A percentile compares a stretch with the other conserved stretches of the same genome.
Conservation (phyloP, 1,284 basidiomycete species). For the Neotropicomus parvogracilis region DNA sequence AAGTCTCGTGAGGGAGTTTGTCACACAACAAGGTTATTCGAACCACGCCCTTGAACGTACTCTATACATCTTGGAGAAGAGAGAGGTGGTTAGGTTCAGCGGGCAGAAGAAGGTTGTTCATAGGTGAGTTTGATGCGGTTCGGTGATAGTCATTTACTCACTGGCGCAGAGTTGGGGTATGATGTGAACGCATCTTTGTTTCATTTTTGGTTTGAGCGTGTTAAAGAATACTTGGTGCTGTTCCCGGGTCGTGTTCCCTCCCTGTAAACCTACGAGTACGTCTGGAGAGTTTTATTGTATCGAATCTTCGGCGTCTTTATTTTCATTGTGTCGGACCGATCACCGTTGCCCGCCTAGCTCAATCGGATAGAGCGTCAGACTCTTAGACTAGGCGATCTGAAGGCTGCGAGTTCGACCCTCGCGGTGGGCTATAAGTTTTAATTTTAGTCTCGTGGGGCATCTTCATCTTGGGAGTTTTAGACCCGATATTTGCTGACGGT, state of each 20-base stretch:
- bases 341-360: constrained; percentile 68
- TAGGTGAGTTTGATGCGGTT: constrained; percentile 30
- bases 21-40: constrained; percentile 87
- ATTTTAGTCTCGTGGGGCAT: no score
- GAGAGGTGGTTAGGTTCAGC: constrained; percentile 85
- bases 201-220: neutral
- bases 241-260: no score
- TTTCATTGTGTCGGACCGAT: neutral
- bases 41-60: constrained; percentile 92
- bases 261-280: no score
- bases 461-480: no score
- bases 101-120: constrained; percentile 55
- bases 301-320: no score
- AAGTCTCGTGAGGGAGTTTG: constrained; percentile 92
- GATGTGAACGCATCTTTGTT: neutral
- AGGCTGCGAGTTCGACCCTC: constrained; percentile 91
- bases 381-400: constrained; percentile 56
- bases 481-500: no score
- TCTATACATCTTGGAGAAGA: constrained; percentile 90
- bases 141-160: constrained; percentile 2
- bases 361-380: constrained; percentile 87
- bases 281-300: no score
- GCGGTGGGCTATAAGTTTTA: constrained; percentile 69
- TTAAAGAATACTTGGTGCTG: no score
- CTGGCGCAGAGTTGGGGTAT: constrained; percentile 32